phyloP scores from a whole-genome alignment of 2,329 filamentous ascomycete genomes.

The Fusarium sp. region DNA sequence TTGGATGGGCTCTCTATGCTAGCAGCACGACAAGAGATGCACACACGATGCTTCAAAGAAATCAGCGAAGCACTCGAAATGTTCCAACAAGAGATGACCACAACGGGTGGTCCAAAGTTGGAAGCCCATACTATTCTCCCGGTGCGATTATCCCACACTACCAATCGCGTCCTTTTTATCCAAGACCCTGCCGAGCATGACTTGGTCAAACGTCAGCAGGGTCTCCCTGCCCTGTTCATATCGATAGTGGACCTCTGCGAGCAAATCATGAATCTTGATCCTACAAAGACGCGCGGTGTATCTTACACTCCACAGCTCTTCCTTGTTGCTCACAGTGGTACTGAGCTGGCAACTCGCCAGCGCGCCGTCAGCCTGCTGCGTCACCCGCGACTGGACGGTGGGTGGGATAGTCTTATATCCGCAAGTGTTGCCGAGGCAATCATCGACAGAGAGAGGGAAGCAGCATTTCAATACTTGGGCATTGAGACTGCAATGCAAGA shows the following conservation, averaged over 20 bases:
- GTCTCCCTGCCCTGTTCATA: not conserved
- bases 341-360: not conserved
- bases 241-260: conserved; percentile 3
- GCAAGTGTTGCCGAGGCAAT: conserved; percentile 17
- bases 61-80: not conserved
- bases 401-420: conserved; percentile 15
- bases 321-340: conserved; percentile 9
- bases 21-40: not conserved
- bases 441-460: conserved; percentile 14
- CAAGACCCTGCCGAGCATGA: conserved; percentile 20
- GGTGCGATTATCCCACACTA: not conserved
- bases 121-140: not conserved
- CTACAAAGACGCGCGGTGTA: not conserved
- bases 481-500: accelerated
- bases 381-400: not conserved
- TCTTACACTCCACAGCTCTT: conserved; percentile 3
- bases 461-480: not conserved
- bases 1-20: not conserved
- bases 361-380: not conserved
- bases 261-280: not conserved
- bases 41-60: conserved; percentile 16
- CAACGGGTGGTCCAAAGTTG: not conserved
- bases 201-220: not conserved
- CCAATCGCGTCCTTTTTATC: conserved; percentile 6
- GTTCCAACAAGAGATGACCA: not conserved